phyloP scores from a whole-genome alignment of 805 yeast species.

The Saccharomycopsis oosterbeekiorum region DNA sequence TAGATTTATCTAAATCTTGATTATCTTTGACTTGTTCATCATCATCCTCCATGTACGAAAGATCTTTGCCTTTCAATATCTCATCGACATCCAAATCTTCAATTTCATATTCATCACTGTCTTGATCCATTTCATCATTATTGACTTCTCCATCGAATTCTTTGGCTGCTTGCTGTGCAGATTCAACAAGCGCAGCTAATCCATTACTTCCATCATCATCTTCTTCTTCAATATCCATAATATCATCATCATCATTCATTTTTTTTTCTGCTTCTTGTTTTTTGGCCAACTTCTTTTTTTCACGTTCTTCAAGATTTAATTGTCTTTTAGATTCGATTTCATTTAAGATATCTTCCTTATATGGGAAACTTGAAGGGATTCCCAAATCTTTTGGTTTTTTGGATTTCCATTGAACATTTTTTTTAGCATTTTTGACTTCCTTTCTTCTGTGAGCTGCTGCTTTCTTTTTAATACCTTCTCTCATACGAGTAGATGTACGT shows the following conservation, averaged over 20 bases:
- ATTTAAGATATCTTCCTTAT: constrained; percentile 69
- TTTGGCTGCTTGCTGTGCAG: constrained; percentile 83
- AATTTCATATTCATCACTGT: constrained; percentile 36
- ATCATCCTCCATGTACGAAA: constrained; percentile 33
- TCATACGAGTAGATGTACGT: constrained; percentile 84
- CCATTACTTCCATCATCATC: constrained; percentile 41
- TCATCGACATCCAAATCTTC: constrained; percentile 37
- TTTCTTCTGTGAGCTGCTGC: constrained; percentile 88
- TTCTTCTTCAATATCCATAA: constrained; percentile 31
- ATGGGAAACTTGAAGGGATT: constrained; percentile 91
- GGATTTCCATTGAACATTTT: constrained; percentile 90
- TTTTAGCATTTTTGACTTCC: constrained; percentile 71
- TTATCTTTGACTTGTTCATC: constrained; percentile 34
- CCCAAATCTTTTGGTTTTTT: constrained; percentile 81
- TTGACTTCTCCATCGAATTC: constrained; percentile 53
- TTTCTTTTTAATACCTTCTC: constrained; percentile 94
- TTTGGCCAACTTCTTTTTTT: constrained; percentile 39
- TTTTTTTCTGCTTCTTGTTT: constrained; percentile 33
- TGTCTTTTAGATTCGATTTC: constrained; percentile 60
- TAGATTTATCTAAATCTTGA: constrained; percentile 55
- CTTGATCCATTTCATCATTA: constrained; percentile 32
- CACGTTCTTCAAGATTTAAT: constrained; percentile 45
- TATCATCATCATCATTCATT: constrained; percentile 29
- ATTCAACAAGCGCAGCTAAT: constrained; percentile 75
- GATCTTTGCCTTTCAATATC: constrained; percentile 28